Percentiles rank a stretch among this genome's conserved stretches.
phyloP scores from a whole-genome alignment of 345 rosid species.

The Pistacia atlantica region DNA sequence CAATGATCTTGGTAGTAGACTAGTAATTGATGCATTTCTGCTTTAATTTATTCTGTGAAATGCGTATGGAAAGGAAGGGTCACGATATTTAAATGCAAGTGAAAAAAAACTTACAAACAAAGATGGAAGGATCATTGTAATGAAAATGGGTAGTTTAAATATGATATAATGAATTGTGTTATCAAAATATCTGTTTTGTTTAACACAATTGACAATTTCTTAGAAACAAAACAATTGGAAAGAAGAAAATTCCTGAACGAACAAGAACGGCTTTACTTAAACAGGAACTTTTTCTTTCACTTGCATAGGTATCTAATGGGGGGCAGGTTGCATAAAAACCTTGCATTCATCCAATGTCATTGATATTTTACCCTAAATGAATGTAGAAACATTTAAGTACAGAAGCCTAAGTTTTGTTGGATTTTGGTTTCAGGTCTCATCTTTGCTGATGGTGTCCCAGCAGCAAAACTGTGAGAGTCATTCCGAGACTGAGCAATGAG shows the following conservation, averaged over 20 bases:
- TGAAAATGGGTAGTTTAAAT: neutral
- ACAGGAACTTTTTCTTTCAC: neutral
- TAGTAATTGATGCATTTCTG: no score
- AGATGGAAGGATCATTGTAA: neutral
- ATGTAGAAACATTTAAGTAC: neutral
- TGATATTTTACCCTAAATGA: neutral
- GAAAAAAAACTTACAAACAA: neutral
- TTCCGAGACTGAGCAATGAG: conserved; percentile 6
- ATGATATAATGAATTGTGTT: neutral
- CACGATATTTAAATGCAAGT: neutral
- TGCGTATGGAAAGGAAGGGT: neutral
- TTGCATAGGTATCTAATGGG: neutral
- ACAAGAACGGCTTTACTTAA: neutral
- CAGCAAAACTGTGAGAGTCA: conserved; percentile 28
- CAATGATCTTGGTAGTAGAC: no score
- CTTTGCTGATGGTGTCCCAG: conserved; percentile 65
- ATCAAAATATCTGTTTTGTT: neutral
- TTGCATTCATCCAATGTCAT: no score
- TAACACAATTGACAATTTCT: no score
- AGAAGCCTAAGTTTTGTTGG: neutral
- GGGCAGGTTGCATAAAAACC: neutral
- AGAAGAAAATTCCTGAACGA: neutral
- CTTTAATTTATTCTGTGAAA: neutral
- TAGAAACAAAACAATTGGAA: neutral
- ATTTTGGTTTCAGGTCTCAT: conserved; percentile 57